phyloP scores from a whole-genome alignment of 2,329 filamentous ascomycete genomes.

The Coleophoma crateriformis region DNA sequence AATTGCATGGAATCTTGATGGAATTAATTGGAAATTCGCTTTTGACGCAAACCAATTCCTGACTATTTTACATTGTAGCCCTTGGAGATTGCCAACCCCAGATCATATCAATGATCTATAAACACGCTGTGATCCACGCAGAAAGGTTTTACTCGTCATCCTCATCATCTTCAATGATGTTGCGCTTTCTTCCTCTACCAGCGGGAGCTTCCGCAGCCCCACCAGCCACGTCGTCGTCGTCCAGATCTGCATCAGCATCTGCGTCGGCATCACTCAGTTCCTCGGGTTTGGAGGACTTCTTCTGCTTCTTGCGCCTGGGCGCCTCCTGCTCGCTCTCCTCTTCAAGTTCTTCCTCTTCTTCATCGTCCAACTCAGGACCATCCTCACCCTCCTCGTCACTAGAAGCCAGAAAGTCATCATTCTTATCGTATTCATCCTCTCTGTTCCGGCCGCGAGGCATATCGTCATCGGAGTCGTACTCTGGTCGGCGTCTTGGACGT shows the following conservation, averaged over 20 bases:
- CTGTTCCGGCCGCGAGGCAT: slow-evolving; percentile 49
- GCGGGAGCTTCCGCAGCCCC: slow-evolving; percentile 27
- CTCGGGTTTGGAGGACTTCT: slow-evolving; percentile 19
- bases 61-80: too few species aligned
- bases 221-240: slow-evolving; percentile 37
- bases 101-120: too few species aligned
- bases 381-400: slow-evolving; percentile 66
- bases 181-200: slow-evolving; percentile 41
- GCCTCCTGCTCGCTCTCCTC: slow-evolving; percentile 34
- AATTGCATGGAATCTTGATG: too few species aligned
- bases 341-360: slow-evolving; percentile 36
- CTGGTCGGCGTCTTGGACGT: slow-evolving; percentile 50
- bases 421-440: slow-evolving; percentile 73
- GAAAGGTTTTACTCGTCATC: slow-evolving; percentile 31
- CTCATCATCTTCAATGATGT: slow-evolving; percentile 57
- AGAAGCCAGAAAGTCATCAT: slow-evolving; percentile 71
- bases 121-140: too few species aligned
- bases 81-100: too few species aligned
- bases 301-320: slow-evolving; percentile 26
- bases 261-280: slow-evolving; percentile 41
- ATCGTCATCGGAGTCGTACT: slow-evolving; percentile 76
- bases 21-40: too few species aligned
- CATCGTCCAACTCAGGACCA: slow-evolving; percentile 52
- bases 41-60: too few species aligned
- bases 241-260: slow-evolving; percentile 47